These are phyloP conservation scores for Beauveria sp. DNA, from an alignment of 2,329 filamentous ascomycete species.

Conservation along the genomic window DNA sequence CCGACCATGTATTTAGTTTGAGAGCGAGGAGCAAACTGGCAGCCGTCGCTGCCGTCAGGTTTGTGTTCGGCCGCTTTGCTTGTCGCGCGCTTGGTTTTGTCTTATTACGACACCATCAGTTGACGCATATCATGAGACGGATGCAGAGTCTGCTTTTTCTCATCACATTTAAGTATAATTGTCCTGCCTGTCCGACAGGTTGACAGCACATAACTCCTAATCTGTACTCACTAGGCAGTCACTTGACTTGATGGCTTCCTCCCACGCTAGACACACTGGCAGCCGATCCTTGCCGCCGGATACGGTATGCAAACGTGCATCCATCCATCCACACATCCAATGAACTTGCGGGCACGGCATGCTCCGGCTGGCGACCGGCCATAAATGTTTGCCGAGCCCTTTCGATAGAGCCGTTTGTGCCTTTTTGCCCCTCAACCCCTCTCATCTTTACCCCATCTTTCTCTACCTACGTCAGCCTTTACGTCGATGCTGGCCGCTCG, in stretches of 20 bases:
- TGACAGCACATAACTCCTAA: too few relatives aligned
- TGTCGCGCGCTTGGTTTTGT: slow-evolving; percentile 5
- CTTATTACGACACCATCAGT: background rate
- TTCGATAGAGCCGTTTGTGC: too few relatives aligned
- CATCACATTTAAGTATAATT: too few relatives aligned
- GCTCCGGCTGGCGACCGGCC: background rate
- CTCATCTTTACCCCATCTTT: background rate
- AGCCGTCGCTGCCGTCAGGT: background rate
- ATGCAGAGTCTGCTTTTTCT: too few relatives aligned
- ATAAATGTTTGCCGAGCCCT: background rate
- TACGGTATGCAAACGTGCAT: background rate
- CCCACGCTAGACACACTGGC: background rate
- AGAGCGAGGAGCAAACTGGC: background rate
- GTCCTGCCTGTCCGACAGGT: too few relatives aligned
- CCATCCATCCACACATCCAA: background rate
- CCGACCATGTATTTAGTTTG: background rate
- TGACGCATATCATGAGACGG: too few relatives aligned
- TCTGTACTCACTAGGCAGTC: too few relatives aligned
- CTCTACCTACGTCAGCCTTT: background rate
- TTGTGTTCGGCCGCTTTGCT: background rate
- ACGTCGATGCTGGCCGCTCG: background rate
- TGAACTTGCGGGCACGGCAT: background rate
- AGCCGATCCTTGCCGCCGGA: background rate
- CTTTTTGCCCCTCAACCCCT: too few relatives aligned
- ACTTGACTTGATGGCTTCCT: too few relatives aligned